Evolutionary conservation across 768 basidiomycete species (phyloP), one percentile per base, ranked within the genome.

Genomic region (Amanita subjunquillea): DNA sequence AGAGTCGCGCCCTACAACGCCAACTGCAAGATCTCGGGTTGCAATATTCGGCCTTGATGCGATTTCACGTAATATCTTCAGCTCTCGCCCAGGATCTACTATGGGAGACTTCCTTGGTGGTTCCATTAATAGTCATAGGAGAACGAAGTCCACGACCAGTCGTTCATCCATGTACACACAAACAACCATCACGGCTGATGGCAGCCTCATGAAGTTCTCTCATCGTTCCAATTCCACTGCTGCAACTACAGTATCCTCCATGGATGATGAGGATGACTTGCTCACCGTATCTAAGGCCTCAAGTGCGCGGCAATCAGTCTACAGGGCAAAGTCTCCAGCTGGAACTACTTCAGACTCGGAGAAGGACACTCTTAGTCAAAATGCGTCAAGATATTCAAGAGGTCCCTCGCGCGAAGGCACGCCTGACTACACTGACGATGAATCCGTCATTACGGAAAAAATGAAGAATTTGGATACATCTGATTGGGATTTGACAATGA

Each of bases 1-100:
- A 53, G 80, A 77, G 50, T 83, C 93, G 22, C 68, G 77, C n/a
- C 93, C 94, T 4, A 79, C 84, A 2, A 97, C 93, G 0, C 94
- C 93, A 3, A 89, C 88, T 0, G 78, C 82, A 0, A 79, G 75
- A 43, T 78, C 83, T n/a, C 83, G 87, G 56, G 87, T 83, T 2
- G 82, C 86, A n/a, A 89, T 91, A 48, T 91, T 95, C 62, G 83
- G 88, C 32, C 74, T 97, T 49, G 93, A 97, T 61, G 86, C 82
- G 17, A 85, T 97, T 58, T 92, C 91, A 17, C 80, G 91, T 41
- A 93, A 91, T 65, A 75, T 97, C 27, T 94, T 96, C 68, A 82
- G 77, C 59, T 63, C 79, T 5, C 78, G 82, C 2, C 77, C 85
- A 29, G 87, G 83, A 7, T 79, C 78, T 9, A 70, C 80, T 7